These are phyloP conservation scores for Fusarium haematococcum DNA, from an alignment of 2,329 filamentous ascomycete species.

Conservation along the genomic window DNA sequence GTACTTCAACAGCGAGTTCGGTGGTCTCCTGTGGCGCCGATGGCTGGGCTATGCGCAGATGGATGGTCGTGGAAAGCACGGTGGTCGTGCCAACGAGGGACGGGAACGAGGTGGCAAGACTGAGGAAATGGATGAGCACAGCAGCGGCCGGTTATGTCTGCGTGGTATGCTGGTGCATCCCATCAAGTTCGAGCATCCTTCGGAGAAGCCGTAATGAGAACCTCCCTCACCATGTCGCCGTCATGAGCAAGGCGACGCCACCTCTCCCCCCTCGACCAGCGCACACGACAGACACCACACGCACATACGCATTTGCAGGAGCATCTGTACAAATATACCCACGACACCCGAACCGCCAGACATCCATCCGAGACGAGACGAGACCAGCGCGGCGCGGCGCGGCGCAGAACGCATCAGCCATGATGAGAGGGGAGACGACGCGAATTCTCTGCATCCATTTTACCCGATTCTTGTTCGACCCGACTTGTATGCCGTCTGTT, in stretches of 20 bases:
- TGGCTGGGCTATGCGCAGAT: constrained; percentile 75
- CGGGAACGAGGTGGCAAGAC: constrained; percentile 62
- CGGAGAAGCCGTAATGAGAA: constrained; percentile 49
- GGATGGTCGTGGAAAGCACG: constrained; percentile 61
- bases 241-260: constrained; percentile 45
- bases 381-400: neutral
- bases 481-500: constrained; percentile 38
- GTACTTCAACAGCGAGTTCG: constrained; percentile 87
- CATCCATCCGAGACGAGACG: constrained; percentile 40
- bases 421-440: constrained; percentile 38
- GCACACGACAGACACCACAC: constrained; percentile 45
- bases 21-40: constrained; percentile 80
- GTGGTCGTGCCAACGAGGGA: constrained; percentile 62
- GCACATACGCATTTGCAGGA: constrained; percentile 47
- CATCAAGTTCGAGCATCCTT: constrained; percentile 74
- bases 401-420: neutral
- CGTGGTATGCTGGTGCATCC: constrained; percentile 85
- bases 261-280: constrained; percentile 31
- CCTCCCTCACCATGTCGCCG: constrained; percentile 34
- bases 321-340: constrained; percentile 48
- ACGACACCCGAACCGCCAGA: constrained; percentile 41
- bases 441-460: constrained; percentile 40
- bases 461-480: constrained; percentile 37
- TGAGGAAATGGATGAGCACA: constrained; percentile 58
- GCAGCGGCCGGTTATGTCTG: constrained; percentile 78